Conservation (phyloP, 768 basidiomycete genomes). For the Naganishia kalamii region DNA sequence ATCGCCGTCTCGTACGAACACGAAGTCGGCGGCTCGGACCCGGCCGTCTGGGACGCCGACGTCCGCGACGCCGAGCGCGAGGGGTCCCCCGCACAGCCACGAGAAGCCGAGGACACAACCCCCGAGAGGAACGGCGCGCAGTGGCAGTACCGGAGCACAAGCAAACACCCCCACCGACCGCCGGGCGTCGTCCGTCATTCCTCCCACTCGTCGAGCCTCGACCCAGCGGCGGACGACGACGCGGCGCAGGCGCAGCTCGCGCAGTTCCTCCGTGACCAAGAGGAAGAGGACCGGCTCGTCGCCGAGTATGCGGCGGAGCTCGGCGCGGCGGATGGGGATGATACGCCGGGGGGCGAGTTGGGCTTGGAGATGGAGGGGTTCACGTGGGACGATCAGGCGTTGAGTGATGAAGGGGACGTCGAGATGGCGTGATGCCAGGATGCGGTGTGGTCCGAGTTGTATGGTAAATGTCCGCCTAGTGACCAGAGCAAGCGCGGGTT, state of each 20-base stretch:
- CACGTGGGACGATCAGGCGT: slow-evolving; percentile 21
- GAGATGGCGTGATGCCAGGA: background rate
- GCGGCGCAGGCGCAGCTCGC: background rate
- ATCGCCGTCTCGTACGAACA: slow-evolving; percentile 18
- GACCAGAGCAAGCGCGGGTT: too few relatives aligned
- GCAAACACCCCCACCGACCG: background rate
- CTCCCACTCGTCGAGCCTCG: background rate
- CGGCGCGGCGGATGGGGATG: background rate
- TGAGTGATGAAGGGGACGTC: slow-evolving; percentile 12
- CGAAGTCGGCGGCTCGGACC: slow-evolving; percentile 25
- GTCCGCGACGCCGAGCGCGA: slow-evolving; percentile 11
- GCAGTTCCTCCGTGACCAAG: slow-evolving; percentile 1
- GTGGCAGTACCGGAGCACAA: slow-evolving; percentile 2
- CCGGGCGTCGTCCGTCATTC: too few relatives aligned
- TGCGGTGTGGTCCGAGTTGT: slow-evolving; percentile 15
- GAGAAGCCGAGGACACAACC: background rate
- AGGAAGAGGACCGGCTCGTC: background rate
- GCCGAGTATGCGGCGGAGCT: slow-evolving; percentile 8
- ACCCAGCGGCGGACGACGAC: background rate
- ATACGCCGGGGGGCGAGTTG: slow-evolving; percentile 1
- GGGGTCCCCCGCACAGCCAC: background rate
- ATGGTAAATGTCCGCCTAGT: too few relatives aligned
- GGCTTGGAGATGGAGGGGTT: slow-evolving; percentile 15
- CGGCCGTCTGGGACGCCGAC: slow-evolving; percentile 19
- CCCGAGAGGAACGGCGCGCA: background rate